A percentile compares a stretch with the other conserved stretches of the same genome.
Conservation (phyloP, 371 early-diverging fungal genomes). For the Nosema muscidifuracis region DNA sequence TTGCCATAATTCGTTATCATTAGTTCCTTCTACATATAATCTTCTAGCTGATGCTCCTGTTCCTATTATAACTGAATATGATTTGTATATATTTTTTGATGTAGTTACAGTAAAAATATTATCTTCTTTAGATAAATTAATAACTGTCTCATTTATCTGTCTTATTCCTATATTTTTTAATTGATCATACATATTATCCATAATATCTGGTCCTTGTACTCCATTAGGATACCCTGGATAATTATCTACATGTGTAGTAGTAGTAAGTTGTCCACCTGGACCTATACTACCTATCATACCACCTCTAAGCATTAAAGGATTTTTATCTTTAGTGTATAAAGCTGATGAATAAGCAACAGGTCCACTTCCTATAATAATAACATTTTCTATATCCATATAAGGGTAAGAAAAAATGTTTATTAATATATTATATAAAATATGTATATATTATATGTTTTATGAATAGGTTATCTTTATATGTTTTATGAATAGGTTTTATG, state of each 20-base stretch:
- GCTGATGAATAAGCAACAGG: conserved; percentile 91
- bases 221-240: conserved; percentile 65
- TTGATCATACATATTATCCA: conserved; percentile 68
- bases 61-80: conserved; percentile 80
- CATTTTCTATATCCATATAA: conserved; percentile 38
- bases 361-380: conserved; percentile 69
- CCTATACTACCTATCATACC: conserved; percentile 64
- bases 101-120: conserved; percentile 43
- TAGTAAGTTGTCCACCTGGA: conserved; percentile 69
- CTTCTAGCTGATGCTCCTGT: conserved; percentile 96
- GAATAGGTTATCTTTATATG: too few relatives aligned
- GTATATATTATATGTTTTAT: too few relatives aligned
- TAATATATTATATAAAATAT: too few relatives aligned
- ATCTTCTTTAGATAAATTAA: conserved; percentile 39
- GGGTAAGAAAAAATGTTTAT: neutral
- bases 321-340: conserved; percentile 77
- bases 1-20: conserved; percentile 79
- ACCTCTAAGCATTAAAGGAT: conserved; percentile 87
- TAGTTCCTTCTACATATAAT: conserved; percentile 65
- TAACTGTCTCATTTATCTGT: conserved; percentile 63
- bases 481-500: too few relatives aligned
- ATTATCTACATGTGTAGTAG: conserved; percentile 65
- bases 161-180: conserved; percentile 70
- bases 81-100: conserved; percentile 64
- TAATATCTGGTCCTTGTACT: conserved; percentile 56